Evolutionary conservation across 2,329 filamentous ascomycete species (phyloP), one percentile per base, ranked within the genome.

Genomic region (Colletotrichum godetiae): DNA sequence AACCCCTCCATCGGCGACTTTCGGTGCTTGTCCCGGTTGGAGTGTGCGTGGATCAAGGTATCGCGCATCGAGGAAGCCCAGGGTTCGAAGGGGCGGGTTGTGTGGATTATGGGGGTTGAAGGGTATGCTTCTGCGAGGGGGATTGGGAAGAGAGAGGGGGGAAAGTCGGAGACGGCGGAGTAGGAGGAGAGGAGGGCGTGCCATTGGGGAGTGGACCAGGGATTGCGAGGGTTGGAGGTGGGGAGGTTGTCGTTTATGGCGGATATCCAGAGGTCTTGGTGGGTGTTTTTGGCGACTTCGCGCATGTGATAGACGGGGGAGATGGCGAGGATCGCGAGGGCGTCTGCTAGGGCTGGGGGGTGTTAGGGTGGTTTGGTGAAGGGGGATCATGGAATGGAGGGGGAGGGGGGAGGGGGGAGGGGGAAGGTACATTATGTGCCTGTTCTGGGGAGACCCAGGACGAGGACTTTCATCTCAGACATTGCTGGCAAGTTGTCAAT

Each of bases 71-170:
- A 88, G 74, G 84, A 84, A 77, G 88, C 85, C 90, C 90, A 92
- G 62, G 86, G 85, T 75, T 91, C 87, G 15, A 90, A 87, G 60
- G 90, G 86, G 27, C 90, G 85, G 46, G 85, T 88, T 3, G 89
- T 90, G 71, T 92, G 81, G 59, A 92, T 88, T 73, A 92, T 85
- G 80, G 90, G 90, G 19, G 90, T 90, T 64, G 91, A 88, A 5
- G 90, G 90, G 78, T 92, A 92, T 13, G 89, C 89, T 74, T 88
- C 85, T 57, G 91, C 88, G 57, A 92, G 83, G 78, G 92, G 90
- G 76, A 87, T 86, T 13, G 88, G 86, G 78, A 92, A 81, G 55
- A 82, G 78, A 65, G 79, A 75, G 15, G 78, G 76, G 6, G 80
- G 80, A 62, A 79, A 81, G 73, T 82, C 80, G 55, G 80, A 76